Evolutionary conservation across 768 basidiomycete species (phyloP), one percentile per base, ranked within the genome.

Genomic region (Agaricus subrufescens): DNA sequence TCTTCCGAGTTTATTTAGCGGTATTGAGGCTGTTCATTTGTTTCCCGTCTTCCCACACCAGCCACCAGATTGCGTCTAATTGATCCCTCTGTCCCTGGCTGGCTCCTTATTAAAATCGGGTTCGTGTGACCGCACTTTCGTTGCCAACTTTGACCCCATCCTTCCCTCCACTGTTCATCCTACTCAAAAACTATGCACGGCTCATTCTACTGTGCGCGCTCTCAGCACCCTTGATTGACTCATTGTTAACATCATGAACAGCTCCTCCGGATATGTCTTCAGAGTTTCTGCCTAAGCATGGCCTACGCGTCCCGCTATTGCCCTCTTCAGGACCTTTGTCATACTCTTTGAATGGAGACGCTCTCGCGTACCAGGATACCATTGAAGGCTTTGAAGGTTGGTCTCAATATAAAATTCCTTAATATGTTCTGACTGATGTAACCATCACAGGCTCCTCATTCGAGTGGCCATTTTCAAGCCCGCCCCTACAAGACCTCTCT

Each of bases 1-100:
- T 62, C 60, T 62, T 60, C 48, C 58, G 57, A 58, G 49, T 60
- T 63, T 66, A 63, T 66, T 61, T 65, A 65, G 62, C 68, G 70
- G 70, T 65, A 64, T 62, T 69, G 70, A 69, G 71, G 72, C 72
- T 72, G 71, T 70, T 67, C 65, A 61, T 62, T 61, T 60, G 12
- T 19, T 51, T 47, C 50, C 34, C 37, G 64, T 56, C 30, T 65
- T 67, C 62, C 64, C 65, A 64, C 61, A 66, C 65, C 62, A 60
- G 64, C 66, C 67, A 65, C 69, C 67, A 69, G 69, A 71, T 71
- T 67, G 61, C 57, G 51, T 61, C 52, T 64, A 66, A 64, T 63
- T 65, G 60, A 61, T 57, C 54, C 42, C 62, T 63, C 60, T 65
- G 68, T 64, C 71, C 69, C 67, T 67, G 67, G 57, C 57, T 63